Evolutionary conservation across 148 eudicot species (phyloP).

Genomic region (Nyssa sinensis): DNA sequence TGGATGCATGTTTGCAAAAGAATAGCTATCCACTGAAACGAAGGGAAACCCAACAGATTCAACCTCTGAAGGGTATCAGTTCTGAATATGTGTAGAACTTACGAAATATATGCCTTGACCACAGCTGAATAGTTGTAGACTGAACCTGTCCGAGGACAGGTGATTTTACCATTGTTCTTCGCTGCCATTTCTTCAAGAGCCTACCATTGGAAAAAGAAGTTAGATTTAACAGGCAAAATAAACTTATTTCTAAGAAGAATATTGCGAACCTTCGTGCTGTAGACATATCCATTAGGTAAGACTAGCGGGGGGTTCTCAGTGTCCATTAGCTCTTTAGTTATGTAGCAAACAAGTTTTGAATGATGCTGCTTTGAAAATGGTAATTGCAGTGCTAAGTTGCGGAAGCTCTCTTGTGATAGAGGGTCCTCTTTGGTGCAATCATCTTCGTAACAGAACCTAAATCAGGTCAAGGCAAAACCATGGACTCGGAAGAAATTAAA

Average conservation of each 20-base stretch:
- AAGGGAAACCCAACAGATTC: no score
- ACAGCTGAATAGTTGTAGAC: slow-evolving; percentile 68
- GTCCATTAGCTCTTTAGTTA: slow-evolving; percentile 96
- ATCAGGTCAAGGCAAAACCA: slow-evolving; percentile 48
- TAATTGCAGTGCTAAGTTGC: slow-evolving; percentile 69
- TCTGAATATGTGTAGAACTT: slow-evolving; percentile 7
- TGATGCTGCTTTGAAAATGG: slow-evolving; percentile 99
- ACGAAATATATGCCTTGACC: slow-evolving; percentile 75
- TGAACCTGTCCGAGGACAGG: slow-evolving; percentile 82
- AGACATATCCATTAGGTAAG: slow-evolving; percentile 92
- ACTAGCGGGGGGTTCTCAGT: slow-evolving; percentile 99
- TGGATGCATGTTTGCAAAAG: not conserved
- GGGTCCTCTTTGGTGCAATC: slow-evolving; percentile 97
- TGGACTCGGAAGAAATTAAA: not conserved
- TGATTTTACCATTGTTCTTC: slow-evolving; percentile 75
- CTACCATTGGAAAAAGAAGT: slow-evolving; percentile 39
- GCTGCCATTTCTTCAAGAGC: slow-evolving; percentile 95
- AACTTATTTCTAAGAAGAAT: not conserved
- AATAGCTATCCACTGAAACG: no score
- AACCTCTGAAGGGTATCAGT: not conserved
- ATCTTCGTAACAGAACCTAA: slow-evolving; percentile 87
- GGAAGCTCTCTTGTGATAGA: slow-evolving; percentile 89
- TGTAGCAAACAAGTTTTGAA: slow-evolving; percentile 95
- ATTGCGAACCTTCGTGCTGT: slow-evolving; percentile 82
- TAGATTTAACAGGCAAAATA: not conserved